Evolutionary conservation across 345 rosid species (phyloP), one percentile per base, ranked within the genome.

Genomic region (Eucalyptus rudis): DNA sequence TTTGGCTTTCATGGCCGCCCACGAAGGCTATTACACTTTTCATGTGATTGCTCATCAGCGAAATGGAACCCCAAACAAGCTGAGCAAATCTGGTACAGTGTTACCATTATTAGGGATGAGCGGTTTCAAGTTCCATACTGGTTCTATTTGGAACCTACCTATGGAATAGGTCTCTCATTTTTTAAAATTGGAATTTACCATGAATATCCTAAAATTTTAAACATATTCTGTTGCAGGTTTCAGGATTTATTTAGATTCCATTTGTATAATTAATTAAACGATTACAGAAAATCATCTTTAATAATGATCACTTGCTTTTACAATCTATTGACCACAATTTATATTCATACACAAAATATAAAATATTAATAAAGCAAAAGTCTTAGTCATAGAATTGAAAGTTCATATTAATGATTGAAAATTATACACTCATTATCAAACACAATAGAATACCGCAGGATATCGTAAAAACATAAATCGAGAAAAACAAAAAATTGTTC

Each of bases 401-500:
- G 27, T 22, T 24, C 3, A 24, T 9, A 24, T 56, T 56, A 56
- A 4, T 56, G 29, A 22, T 56, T 56, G 1, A 5, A 56, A 56
- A 10, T 24, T 24, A 56, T 56, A 24, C 13, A 10, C 3, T 56
- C 29, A 24, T 56, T 56, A 56, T 56, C 1, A 10, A 0, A 56
- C 2, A 10, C 6, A 8, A 56, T 24, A 24, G 13, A 56, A 56
- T 56, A 56, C 13, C 1, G 1, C 0, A 22, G 3, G 13, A 56
- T 56, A 8, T 56, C 4, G 1, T 24, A 24, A 56, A 56, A 13
- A 56, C 1, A 56, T 24, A 24, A 24, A 24, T 10, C 6, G 1
- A 24, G 62, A 56, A 56, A 56, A 22, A 54, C 2, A 56, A 56
- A 56, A 56, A 56, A 10, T 56, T 56, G 6, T 56, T 56, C 1